Conservation (phyloP, 257 asterid species). For the Solanum bulbocastanum region DNA sequence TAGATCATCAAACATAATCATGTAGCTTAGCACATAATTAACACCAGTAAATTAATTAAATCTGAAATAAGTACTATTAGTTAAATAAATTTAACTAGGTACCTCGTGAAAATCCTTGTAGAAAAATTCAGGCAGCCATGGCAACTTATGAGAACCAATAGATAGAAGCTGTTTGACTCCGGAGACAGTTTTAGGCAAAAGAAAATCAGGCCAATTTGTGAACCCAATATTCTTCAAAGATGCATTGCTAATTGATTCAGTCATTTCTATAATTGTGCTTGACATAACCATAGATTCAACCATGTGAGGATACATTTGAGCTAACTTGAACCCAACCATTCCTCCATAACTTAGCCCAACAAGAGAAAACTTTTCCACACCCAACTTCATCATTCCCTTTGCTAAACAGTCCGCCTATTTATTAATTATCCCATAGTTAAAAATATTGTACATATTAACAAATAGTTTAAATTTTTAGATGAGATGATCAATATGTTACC, state of each 20-base stretch:
- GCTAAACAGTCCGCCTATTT: constrained; percentile 5
- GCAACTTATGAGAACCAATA: constrained; percentile 6
- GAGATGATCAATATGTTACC: neutral
- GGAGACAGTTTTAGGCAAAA: constrained; percentile 6
- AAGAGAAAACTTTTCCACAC: constrained; percentile 13
- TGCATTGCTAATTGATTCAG: neutral
- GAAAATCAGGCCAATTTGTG: neutral
- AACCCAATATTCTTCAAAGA: neutral
- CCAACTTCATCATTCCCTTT: constrained; percentile 17
- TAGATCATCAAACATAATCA: neutral
- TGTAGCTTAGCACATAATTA: neutral
- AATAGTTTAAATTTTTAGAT: neutral
- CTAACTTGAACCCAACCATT: constrained; percentile 10
- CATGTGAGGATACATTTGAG: constrained; percentile 10
- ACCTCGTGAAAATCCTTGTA: constrained; percentile 11
- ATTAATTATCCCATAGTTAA: neutral
- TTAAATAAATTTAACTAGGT: neutral
- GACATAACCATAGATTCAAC: constrained; percentile 12
- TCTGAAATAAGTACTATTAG: neutral
- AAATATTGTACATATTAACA: neutral
- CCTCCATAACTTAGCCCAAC: constrained; percentile 29
- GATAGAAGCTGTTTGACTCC: neutral
- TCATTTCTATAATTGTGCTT: constrained; percentile 1
- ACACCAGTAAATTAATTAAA: neutral
- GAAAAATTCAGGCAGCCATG: constrained; percentile 8